Evolutionary conservation across 116 monocot genomes (phyloP).

Genomic region (Zostera marina): DNA sequence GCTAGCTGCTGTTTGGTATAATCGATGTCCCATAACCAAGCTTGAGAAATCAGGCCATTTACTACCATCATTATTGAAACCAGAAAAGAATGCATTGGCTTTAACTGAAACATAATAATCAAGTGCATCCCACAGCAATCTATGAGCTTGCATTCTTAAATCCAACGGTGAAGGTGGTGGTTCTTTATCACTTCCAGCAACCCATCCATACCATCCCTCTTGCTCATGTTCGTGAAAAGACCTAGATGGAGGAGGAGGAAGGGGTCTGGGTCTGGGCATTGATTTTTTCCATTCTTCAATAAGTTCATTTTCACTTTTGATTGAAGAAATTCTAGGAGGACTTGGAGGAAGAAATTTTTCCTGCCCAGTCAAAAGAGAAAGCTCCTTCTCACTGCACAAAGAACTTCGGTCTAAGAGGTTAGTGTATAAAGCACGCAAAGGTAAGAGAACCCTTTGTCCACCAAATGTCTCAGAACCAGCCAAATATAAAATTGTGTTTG

Average conservation of each 20-base stretch:
- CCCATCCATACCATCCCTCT: constrained; percentile 61
- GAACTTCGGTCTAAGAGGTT: constrained; percentile 45
- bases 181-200: constrained; percentile 23
- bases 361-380: constrained; percentile 22
- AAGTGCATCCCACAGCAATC: constrained; percentile 56
- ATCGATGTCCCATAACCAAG: constrained; percentile 62
- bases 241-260: constrained; percentile 58
- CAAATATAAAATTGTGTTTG: constrained; percentile 68
- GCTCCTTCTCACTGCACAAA: constrained; percentile 36
- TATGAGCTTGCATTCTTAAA: constrained; percentile 32
- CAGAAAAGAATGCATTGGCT: constrained; percentile 61
- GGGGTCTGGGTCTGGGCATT: constrained; percentile 31
- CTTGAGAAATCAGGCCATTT: constrained; percentile 41
- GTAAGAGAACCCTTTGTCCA: constrained; percentile 53
- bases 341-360: not conserved
- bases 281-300: constrained; percentile 31
- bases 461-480: constrained; percentile 86
- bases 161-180: constrained; percentile 17
- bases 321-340: constrained; percentile 11
- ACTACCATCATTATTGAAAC: constrained; percentile 42
- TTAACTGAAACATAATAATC: constrained; percentile 55
- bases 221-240: constrained; percentile 38
- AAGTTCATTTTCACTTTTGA: constrained; percentile 12
- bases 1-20: constrained; percentile 30
- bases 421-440: constrained; percentile 36